phyloP scores from a whole-genome alignment of 768 basidiomycete genomes.

The Boletus huronensis region DNA sequence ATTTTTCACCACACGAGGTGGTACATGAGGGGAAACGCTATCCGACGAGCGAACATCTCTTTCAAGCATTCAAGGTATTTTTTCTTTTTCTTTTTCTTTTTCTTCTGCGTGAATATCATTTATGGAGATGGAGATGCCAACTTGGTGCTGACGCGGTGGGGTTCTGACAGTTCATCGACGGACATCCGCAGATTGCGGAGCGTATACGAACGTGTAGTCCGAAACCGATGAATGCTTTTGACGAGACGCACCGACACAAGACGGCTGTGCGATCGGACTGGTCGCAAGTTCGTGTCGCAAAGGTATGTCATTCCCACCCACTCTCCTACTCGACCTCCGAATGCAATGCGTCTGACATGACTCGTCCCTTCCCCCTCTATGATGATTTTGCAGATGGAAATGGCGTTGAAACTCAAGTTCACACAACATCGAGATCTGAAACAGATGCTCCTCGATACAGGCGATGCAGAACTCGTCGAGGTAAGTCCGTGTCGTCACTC shows the following conservation, averaged over 20 bases:
- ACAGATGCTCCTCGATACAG: constrained; percentile 60
- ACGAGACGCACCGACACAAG: constrained; percentile 65
- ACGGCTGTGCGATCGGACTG: constrained; percentile 61
- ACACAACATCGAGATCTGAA: constrained; percentile 60
- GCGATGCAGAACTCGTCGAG: constrained; percentile 65
- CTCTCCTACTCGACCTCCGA: neutral
- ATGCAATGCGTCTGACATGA: neutral
- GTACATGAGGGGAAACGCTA: constrained; percentile 60
- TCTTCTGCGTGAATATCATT: neutral
- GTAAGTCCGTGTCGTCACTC: constrained; percentile 32
- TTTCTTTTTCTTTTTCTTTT: neutral
- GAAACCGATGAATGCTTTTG: constrained; percentile 58
- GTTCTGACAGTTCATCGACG: constrained; percentile 50
- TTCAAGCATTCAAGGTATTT: constrained; percentile 70
- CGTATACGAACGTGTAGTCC: constrained; percentile 64
- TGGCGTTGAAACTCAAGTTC: constrained; percentile 61
- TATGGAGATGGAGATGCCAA: neutral
- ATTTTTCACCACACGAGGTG: constrained; percentile 69
- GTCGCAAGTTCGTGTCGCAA: constrained; percentile 61
- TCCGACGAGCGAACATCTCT: constrained; percentile 75
- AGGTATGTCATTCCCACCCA: constrained; percentile 35
- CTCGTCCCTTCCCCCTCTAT: too few relatives aligned
- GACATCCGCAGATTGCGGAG: constrained; percentile 61
- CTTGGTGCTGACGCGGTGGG: constrained; percentile 1
- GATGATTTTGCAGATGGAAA: constrained; percentile 53